Base-by-base conservation (phyloP, 83 land plant genomes). In the Picea mariana region DNA sequence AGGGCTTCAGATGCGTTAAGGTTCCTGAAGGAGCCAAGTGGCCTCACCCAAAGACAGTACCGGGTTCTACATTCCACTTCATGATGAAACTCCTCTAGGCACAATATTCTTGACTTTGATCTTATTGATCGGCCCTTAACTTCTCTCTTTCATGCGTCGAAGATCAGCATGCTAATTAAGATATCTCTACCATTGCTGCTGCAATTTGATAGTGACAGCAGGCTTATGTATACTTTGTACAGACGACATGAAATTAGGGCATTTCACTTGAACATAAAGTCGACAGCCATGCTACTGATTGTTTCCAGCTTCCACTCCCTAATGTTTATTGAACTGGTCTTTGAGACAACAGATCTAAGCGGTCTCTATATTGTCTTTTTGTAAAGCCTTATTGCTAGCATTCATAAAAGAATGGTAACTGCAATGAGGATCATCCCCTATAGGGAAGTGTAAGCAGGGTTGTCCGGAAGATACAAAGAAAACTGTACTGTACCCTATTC, bases 11-110 rank as follows among this genome's bases (percentile, higher is more conserved):
- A 80, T 27, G 84, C 59, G 81, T 95, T 75, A 89, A 86, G 47
- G 90, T 92, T 13, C 98, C 98, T 38, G 89, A 82, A 67, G 84
- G 86, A 20, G 97, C 98, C 38, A 92, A 88, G 21, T 95, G 98
- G 98, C 98, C 98, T 13, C 88, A 92, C 66, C 98, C 98, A 5
- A 90, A 83, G 78, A 82, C 90, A n/a, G 67, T 88, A 9, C 90
- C 95, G 2, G 88, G 89, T 78, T 65, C 89, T 58, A 81, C 82
- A 24, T 91, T 90, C 81, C 55, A 67, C 76, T 91, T 94, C 85
- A 94, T 94, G 97, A 91, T 94, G 92, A 94, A 94, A 82, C 89
- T 87, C 34, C 85, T 91, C 6, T 65, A 34, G 31, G 40, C 38
- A 62, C 60, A 55, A 47, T 31, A 24, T 76, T 52, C 61, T 24